phyloP scores from a whole-genome alignment of 2,329 filamentous ascomycete genomes.

The Pyrenochaeta sp. region DNA sequence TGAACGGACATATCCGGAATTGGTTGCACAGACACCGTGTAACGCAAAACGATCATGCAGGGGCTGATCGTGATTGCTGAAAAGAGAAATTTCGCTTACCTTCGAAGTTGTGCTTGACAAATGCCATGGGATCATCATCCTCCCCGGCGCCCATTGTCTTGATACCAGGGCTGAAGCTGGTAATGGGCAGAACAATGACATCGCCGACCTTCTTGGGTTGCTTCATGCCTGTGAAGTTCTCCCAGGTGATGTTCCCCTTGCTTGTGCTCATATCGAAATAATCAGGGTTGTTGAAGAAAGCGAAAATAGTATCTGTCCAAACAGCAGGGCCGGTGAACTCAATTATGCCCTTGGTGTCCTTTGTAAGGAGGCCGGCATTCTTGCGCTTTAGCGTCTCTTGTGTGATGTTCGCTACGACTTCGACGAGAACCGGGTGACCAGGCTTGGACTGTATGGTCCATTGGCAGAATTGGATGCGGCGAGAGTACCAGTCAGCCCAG shows the following conservation, averaged over 20 bases:
- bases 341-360: slow-evolving; percentile 77
- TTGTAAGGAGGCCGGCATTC: slow-evolving; percentile 68
- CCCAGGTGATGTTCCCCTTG: slow-evolving; percentile 78
- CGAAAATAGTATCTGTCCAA: slow-evolving; percentile 93
- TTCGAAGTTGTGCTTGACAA: slow-evolving; percentile 96
- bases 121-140: slow-evolving; percentile 91
- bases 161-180: slow-evolving; percentile 94
- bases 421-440: slow-evolving; percentile 88
- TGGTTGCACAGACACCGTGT: slow-evolving; percentile 5
- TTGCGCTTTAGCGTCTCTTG: slow-evolving; percentile 80
- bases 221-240: slow-evolving; percentile 88
- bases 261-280: slow-evolving; percentile 83
- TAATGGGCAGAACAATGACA: slow-evolving; percentile 92
- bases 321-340: slow-evolving; percentile 93
- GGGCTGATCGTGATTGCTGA: too few species aligned
- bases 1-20: slow-evolving; percentile 11
- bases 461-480: slow-evolving; percentile 96
- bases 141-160: slow-evolving; percentile 91
- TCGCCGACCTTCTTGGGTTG: slow-evolving; percentile 87
- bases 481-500: slow-evolving; percentile 95
- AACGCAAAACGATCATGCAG: slow-evolving; percentile 4
- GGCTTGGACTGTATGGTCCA: slow-evolving; percentile 98
- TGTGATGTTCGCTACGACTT: slow-evolving; percentile 87
- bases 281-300: slow-evolving; percentile 89
- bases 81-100: slow-evolving; percentile 64